Evolutionary conservation across 345 rosid genomes (phyloP).

Genomic region (Lagerstroemia speciosa): DNA sequence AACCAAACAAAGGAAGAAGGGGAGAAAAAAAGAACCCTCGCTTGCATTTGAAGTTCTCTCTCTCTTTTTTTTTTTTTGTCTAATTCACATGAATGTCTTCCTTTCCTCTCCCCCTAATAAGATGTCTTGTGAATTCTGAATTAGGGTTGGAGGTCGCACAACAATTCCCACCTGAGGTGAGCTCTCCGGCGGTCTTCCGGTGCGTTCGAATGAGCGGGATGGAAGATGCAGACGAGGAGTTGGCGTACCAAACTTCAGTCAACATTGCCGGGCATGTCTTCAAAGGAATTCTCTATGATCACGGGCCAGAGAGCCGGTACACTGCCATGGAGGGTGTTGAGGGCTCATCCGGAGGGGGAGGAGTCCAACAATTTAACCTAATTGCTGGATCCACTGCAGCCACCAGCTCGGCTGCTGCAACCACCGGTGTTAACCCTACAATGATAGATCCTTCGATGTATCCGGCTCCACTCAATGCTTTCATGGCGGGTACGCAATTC

Average conservation of each 20-base stretch:
- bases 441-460: conserved; percentile 48
- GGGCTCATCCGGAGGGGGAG: conserved; percentile 10
- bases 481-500: conserved; percentile 90
- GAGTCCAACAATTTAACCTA: conserved; percentile 45
- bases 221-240: conserved; percentile 27
- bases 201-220: conserved; percentile 35
- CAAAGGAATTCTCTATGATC: conserved; percentile 42
- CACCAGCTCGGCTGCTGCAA: conserved; percentile 16
- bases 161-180: conserved; percentile 32
- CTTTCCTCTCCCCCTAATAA: too few relatives aligned
- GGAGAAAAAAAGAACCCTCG: not conserved
- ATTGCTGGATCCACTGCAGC: conserved; percentile 39
- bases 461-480: conserved; percentile 70
- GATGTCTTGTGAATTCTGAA: not conserved
- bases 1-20: not conserved
- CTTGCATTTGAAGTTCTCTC: not conserved
- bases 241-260: conserved; percentile 39
- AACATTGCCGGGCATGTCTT: conserved; percentile 40
- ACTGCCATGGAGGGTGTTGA: conserved; percentile 9
- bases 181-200: conserved; percentile 29
- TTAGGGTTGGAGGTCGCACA: conserved; percentile 35
- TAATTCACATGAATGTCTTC: not conserved
- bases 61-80: not conserved
- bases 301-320: conserved; percentile 26
- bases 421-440: conserved; percentile 17